A percentile compares a stretch with the other conserved stretches of the same genome.
Evolutionary conservation across 805 yeast genomes (phyloP).

Genomic region (Brettanomyces nanus): DNA sequence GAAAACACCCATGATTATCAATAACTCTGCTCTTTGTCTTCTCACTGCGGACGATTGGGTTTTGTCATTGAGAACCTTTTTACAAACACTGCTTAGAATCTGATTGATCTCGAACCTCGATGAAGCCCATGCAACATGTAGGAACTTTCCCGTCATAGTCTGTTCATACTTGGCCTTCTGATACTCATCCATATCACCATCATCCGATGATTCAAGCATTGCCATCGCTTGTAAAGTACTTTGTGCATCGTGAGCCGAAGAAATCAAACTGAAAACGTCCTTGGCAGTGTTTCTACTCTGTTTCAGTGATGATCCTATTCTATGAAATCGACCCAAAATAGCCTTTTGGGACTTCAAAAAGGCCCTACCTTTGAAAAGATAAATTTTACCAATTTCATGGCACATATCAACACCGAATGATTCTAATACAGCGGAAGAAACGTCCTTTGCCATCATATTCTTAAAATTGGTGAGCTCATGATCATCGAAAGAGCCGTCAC

Average conservation of each 20-base stretch:
- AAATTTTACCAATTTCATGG: constrained; percentile 66
- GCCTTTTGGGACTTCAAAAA: constrained; percentile 62
- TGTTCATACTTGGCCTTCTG: constrained; percentile 59
- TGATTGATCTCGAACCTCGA: constrained; percentile 71
- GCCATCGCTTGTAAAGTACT: constrained; percentile 66
- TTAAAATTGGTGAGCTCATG: constrained; percentile 43
- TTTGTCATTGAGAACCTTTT: constrained; percentile 52
- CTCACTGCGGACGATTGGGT: constrained; percentile 37
- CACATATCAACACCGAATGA: constrained; percentile 79
- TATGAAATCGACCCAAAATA: constrained; percentile 49
- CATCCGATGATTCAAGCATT: constrained; percentile 42
- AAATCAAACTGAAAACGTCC: constrained; percentile 63
- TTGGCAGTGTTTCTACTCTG: constrained; percentile 69
- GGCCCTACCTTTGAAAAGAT: constrained; percentile 55
- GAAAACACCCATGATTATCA: constrained; percentile 54
- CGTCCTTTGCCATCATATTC: constrained; percentile 67
- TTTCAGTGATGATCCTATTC: constrained; percentile 56
- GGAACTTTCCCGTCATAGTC: constrained; percentile 66
- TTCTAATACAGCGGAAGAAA: constrained; percentile 73
- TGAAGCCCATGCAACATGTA: constrained; percentile 82
- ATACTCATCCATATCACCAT: constrained; percentile 37
- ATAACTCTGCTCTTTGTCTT: constrained; percentile 53
- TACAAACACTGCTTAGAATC: constrained; percentile 66
- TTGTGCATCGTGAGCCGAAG: constrained; percentile 74
- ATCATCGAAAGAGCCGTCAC: constrained; percentile 22